Base-by-base conservation (phyloP, 2,329 filamentous ascomycete species). In the Gremmenia infestans region DNA sequence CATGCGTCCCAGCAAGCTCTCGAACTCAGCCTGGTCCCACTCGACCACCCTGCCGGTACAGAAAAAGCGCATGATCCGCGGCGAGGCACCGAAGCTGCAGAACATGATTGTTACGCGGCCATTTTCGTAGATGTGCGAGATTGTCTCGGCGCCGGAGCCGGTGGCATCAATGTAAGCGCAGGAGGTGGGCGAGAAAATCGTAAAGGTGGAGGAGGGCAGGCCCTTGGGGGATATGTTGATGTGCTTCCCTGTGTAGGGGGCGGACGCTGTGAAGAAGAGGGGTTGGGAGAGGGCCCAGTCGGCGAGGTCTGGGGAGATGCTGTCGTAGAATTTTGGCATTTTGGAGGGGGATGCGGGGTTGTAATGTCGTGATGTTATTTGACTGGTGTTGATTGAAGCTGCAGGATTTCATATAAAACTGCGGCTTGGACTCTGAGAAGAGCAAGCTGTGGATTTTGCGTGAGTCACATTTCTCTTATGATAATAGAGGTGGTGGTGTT, bases 191-290 rank as follows among this genome's bases (percentile, higher is more conserved):
- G 56, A 72, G 52, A 88, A 73, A 52, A 89, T 74, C 35, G 81
- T 76, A 64, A 89, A 83, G 28, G 84, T 84, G n/a, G 78, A 73
- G 17, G 79, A 76, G 0, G 82, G 75, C 22, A 86, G 78, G 49
- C 88, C 92, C 91, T 49, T 89, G 87, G 88, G 88, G 0, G 87
- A 91, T 54, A 91, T 56, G 66, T 92, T 92, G 74, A 92, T 76
- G 73, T 92, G 88, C 1, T 74, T 72, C 19, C 81, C 85, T n/a
- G 78, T 77, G 25, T 83, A 78, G 0, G 88, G 87, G 0, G 88
- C 87, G 14, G 86, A 88, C 42, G 83, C 86, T 11, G 88, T 85
- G 75, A 87, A 91, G 78, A 91, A 91, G 64, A 92, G 74, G 54
- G 85, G 81, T 64, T 92, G 88, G 11, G 75, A 71, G 48, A 84